Percentiles rank a stretch among this genome's conserved stretches.
Conservation (phyloP, 2,329 filamentous ascomycete species). For the Colletotrichum aenigma region DNA sequence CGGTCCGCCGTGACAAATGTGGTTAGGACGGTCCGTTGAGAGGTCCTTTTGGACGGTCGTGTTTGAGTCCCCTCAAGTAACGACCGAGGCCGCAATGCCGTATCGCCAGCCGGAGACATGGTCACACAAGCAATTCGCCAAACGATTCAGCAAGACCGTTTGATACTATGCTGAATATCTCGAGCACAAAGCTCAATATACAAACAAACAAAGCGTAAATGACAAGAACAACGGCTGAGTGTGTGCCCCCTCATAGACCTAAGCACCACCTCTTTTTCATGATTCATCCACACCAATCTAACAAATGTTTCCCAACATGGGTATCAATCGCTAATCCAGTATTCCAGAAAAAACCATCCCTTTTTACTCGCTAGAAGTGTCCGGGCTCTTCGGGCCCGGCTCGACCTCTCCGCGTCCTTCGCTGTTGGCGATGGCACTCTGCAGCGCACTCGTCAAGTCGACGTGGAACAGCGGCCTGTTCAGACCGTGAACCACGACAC, state of each 20-base stretch:
- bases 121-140: background rate
- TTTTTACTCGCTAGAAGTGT: background rate
- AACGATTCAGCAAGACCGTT: background rate
- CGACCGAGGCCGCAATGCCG: background rate
- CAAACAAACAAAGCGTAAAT: background rate
- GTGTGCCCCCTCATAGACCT: background rate
- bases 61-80: background rate
- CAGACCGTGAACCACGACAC: constrained; percentile 78
- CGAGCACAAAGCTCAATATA: background rate
- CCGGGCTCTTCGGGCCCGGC: background rate
- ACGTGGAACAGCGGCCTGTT: constrained; percentile 94
- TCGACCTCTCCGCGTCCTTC: constrained; percentile 49
- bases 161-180: background rate
- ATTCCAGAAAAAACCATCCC: background rate
- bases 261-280: background rate
- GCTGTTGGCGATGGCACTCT: constrained; percentile 83
- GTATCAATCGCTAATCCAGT: constrained; percentile 19
- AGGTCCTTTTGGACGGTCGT: background rate
- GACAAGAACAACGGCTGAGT: background rate
- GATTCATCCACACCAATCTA: background rate
- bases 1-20: background rate
- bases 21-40: background rate
- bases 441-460: constrained; percentile 86
- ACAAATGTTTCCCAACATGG: constrained; percentile 2
- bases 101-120: background rate